phyloP scores from a whole-genome alignment of 1,284 basidiomycete species.

The Trichosporon sp. region DNA sequence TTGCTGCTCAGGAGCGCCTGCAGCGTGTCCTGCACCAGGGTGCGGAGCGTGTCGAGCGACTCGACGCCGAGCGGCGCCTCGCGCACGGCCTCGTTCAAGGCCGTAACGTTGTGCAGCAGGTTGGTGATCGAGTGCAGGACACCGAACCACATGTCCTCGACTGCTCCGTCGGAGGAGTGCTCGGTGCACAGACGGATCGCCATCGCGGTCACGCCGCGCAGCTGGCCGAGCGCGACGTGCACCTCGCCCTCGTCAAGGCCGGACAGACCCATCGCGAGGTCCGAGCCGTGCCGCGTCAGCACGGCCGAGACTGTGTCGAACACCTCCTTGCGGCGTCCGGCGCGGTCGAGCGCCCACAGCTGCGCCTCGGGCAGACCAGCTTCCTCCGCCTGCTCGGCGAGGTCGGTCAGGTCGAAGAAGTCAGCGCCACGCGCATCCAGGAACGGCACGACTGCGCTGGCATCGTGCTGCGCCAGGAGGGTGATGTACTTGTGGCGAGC shows the following conservation, averaged over 20 bases:
- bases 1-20: conserved; percentile 75
- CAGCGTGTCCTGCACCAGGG: conserved; percentile 79
- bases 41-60: conserved; percentile 56
- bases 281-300: conserved; percentile 56
- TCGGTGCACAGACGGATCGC: conserved; percentile 64
- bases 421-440: conserved; percentile 58
- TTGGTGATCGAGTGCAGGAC: conserved; percentile 74
- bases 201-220: conserved; percentile 33
- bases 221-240: conserved; percentile 47
- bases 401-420: conserved; percentile 58
- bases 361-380: conserved; percentile 66
- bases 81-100: conserved; percentile 9
- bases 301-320: conserved; percentile 62
- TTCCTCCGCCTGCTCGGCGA: conserved; percentile 62
- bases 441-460: conserved; percentile 60
- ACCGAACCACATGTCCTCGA: conserved; percentile 87
- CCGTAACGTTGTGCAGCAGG: conserved; percentile 64
- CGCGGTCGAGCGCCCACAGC: conserved; percentile 71
- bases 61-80: conserved; percentile 15
- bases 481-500: conserved; percentile 62
- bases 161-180: conserved; percentile 54
- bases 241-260: conserved; percentile 36
- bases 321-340: conserved; percentile 60
- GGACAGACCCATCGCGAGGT: conserved; percentile 53
- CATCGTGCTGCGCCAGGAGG: conserved; percentile 67